Conservation (phyloP, 2,329 filamentous ascomycete genomes). For the Talaromyces albobiverticillius region DNA sequence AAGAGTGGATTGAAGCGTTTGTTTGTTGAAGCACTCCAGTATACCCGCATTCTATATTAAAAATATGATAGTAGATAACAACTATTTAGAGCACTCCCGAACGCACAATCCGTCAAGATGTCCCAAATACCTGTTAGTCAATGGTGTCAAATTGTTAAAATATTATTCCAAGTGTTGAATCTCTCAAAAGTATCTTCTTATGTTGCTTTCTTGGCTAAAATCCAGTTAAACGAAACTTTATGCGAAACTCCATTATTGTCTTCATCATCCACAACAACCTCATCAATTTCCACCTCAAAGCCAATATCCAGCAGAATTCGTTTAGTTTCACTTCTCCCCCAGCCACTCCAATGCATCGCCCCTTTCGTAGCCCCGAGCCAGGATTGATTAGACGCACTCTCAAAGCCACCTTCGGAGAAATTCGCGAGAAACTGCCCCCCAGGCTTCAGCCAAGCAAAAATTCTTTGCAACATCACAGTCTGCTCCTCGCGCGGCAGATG, state of each 20-base stretch:
- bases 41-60: no score
- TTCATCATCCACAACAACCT: constrained; percentile 22
- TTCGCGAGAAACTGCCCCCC: constrained; percentile 52
- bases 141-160: no score
- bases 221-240: constrained; percentile 19
- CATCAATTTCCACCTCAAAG: constrained; percentile 21
- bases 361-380: constrained; percentile 34
- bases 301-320: constrained; percentile 24
- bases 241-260: constrained; percentile 17
- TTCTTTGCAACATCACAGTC: constrained; percentile 42
- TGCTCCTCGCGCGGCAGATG: constrained; percentile 56
- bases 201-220: constrained; percentile 2
- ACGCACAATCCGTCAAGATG: no score
- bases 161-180: no score
- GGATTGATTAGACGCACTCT: constrained; percentile 14
- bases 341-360: constrained; percentile 42
- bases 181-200: neutral
- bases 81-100: no score
- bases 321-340: constrained; percentile 33
- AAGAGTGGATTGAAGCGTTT: no score
- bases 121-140: no score
- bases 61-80: no score
- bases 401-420: constrained; percentile 34
- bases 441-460: constrained; percentile 50
- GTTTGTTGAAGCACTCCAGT: no score